These are phyloP conservation scores for Kodamaea arcana DNA, from an alignment of 1,139 yeast genomes.

Conservation along the genomic window DNA sequence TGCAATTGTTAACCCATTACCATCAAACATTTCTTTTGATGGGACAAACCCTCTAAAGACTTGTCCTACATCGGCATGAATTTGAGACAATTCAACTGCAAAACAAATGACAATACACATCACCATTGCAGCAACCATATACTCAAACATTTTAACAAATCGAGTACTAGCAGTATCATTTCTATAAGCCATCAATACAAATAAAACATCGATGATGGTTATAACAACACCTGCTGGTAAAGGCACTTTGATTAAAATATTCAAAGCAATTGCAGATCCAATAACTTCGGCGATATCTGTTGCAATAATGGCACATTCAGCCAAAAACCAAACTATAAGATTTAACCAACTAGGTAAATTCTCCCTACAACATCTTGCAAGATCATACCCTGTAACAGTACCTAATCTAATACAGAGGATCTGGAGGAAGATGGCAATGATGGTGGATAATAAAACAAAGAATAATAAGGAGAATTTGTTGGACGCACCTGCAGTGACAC, in stretches of 20 bases:
- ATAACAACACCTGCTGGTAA: slow-evolving; percentile 75
- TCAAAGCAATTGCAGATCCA: slow-evolving; percentile 82
- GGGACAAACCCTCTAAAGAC: slow-evolving; percentile 73
- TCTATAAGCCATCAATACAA: slow-evolving; percentile 70
- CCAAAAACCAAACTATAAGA: slow-evolving; percentile 55
- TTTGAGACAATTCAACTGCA: slow-evolving; percentile 58
- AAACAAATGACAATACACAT: slow-evolving; percentile 68
- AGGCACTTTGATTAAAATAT: slow-evolving; percentile 64
- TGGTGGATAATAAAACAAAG: slow-evolving; percentile 61
- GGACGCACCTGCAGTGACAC: slow-evolving; percentile 72
- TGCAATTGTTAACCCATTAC: slow-evolving; percentile 66
- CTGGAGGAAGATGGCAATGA: slow-evolving; percentile 73
- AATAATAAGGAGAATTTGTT: slow-evolving; percentile 61
- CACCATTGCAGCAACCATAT: slow-evolving; percentile 63
- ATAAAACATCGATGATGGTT: slow-evolving; percentile 67
- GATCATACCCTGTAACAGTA: slow-evolving; percentile 73
- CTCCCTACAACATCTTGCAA: slow-evolving; percentile 65
- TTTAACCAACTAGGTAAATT: slow-evolving; percentile 62
- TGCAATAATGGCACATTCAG: slow-evolving; percentile 78
- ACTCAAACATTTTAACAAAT: slow-evolving; percentile 63
- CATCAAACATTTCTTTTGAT: slow-evolving; percentile 55
- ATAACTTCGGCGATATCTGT: slow-evolving; percentile 86
- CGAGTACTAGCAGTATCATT: slow-evolving; percentile 64
- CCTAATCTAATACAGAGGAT: slow-evolving; percentile 71
- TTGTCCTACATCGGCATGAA: slow-evolving; percentile 45